These are phyloP conservation scores for Apophysomyces ossiformis DNA, from an alignment of 371 early-diverging fungal species.

Conservation along the genomic window DNA sequence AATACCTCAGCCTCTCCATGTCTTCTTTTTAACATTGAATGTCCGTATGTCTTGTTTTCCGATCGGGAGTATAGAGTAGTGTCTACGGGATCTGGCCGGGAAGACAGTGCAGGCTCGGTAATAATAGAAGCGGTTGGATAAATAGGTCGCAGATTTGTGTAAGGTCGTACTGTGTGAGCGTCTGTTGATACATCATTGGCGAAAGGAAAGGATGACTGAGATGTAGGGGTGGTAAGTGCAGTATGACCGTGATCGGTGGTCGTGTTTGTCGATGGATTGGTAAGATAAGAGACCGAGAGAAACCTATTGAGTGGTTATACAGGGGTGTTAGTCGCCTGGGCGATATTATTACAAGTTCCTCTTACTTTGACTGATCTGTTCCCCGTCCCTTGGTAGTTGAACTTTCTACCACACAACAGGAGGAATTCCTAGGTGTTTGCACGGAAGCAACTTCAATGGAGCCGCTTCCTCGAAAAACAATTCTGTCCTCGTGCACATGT, in stretches of 20 bases:
- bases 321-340: constrained; percentile 13
- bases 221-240: constrained; percentile 13
- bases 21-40: neutral
- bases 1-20: constrained; percentile 17
- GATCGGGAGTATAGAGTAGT: neutral
- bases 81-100: neutral
- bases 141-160: constrained; percentile 35
- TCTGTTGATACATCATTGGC: constrained; percentile 31
- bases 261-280: constrained; percentile 16
- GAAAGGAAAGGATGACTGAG: constrained; percentile 10
- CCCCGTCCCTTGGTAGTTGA: constrained; percentile 10
- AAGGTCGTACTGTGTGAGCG: constrained; percentile 37
- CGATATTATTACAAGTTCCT: constrained; percentile 19
- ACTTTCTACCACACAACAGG: constrained; percentile 23
- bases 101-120: constrained; percentile 1
- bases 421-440: constrained; percentile 29
- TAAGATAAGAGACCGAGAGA: constrained; percentile 42
- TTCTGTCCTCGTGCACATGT: constrained; percentile 41
- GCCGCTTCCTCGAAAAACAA: constrained; percentile 35
- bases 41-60: neutral
- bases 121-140: constrained; percentile 21
- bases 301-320: constrained; percentile 26
- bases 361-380: constrained; percentile 27
- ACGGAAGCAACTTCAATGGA: constrained; percentile 28
- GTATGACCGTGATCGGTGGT: constrained; percentile 6